Percentiles rank a stretch among this genome's conserved stretches.
phyloP scores from a whole-genome alignment of 768 basidiomycete genomes.

The Leucocoprinus leucothites region DNA sequence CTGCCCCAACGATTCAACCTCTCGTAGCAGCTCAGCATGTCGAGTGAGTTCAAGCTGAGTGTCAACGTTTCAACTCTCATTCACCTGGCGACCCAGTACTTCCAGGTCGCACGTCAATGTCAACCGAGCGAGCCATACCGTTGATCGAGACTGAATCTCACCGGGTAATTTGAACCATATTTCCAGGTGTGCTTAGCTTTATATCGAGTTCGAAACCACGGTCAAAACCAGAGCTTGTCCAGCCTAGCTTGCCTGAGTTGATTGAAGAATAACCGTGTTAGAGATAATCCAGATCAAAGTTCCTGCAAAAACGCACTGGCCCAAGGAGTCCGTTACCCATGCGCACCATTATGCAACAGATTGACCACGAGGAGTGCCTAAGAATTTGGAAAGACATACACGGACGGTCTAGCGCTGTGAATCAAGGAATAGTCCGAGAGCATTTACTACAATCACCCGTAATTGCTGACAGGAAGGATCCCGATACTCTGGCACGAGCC shows the following conservation, averaged over 20 bases:
- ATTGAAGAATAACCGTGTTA: background rate
- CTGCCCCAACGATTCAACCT: conserved; percentile 18
- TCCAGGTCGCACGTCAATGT: too few relatives aligned
- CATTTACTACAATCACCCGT: conserved; percentile 12
- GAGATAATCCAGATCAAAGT: background rate
- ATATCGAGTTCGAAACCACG: conserved; percentile 15
- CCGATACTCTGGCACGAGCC: too few relatives aligned
- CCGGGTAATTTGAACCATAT: conserved; percentile 19
- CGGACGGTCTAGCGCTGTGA: conserved; percentile 2
- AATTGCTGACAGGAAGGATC: conserved; percentile 1
- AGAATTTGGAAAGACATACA: background rate
- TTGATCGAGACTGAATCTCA: background rate
- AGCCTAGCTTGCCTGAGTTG: background rate
- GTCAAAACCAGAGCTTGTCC: background rate
- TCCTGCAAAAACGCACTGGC: background rate
- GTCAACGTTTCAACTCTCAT: too few relatives aligned
- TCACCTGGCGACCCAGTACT: too few relatives aligned
- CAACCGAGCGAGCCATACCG: background rate
- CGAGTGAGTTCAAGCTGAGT: conserved; percentile 14
- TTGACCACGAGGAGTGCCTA: too few relatives aligned
- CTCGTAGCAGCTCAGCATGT: conserved; percentile 16
- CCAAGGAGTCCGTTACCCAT: background rate
- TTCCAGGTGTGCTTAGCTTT: conserved; percentile 17
- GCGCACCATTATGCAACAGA: too few relatives aligned
- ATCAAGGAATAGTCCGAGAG: conserved; percentile 19